Conservation (phyloP, 495 filamentous ascomycete genomes). For the Hyaloscypha hepaticicola region DNA sequence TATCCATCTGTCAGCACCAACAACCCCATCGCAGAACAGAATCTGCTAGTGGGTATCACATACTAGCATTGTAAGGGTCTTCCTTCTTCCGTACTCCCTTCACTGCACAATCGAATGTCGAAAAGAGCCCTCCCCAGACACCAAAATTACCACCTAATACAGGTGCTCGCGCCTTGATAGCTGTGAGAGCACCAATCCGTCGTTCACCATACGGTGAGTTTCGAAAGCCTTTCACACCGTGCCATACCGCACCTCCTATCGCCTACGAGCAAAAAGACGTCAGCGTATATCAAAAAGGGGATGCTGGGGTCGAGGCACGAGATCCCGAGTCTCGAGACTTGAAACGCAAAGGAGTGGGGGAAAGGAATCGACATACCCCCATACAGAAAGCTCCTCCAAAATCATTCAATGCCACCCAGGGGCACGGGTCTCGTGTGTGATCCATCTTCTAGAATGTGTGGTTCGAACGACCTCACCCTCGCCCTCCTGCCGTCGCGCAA, state of each 20-base stretch:
- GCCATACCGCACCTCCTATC: constrained; percentile 94
- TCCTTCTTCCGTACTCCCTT: constrained; percentile 96
- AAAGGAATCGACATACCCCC: constrained; percentile 65
- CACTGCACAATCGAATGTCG: constrained; percentile 93
- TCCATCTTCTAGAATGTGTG: constrained; percentile 54
- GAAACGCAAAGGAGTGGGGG: neutral
- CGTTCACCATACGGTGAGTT: constrained; percentile 90
- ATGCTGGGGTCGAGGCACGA: neutral
- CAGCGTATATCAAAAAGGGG: neutral
- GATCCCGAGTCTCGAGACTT: neutral
- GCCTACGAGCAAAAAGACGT: constrained; percentile 45
- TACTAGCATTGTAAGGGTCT: constrained; percentile 94
- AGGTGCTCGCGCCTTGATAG: constrained; percentile 94
- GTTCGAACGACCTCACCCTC: constrained; percentile 1
- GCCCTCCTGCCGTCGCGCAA: neutral
- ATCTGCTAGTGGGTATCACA: constrained; percentile 32
- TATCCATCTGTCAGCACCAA: constrained; percentile 27
- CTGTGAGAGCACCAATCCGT: constrained; percentile 91
- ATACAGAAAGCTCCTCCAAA: constrained; percentile 97
- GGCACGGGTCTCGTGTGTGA: constrained; percentile 86
- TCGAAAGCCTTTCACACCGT: constrained; percentile 94
- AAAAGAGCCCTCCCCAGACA: constrained; percentile 94
- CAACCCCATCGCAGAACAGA: neutral
- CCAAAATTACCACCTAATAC: constrained; percentile 98
- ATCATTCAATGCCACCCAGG: constrained; percentile 93